phyloP scores from a whole-genome alignment of 495 filamentous ascomycete species.

The Lasiosphaeria ovina region DNA sequence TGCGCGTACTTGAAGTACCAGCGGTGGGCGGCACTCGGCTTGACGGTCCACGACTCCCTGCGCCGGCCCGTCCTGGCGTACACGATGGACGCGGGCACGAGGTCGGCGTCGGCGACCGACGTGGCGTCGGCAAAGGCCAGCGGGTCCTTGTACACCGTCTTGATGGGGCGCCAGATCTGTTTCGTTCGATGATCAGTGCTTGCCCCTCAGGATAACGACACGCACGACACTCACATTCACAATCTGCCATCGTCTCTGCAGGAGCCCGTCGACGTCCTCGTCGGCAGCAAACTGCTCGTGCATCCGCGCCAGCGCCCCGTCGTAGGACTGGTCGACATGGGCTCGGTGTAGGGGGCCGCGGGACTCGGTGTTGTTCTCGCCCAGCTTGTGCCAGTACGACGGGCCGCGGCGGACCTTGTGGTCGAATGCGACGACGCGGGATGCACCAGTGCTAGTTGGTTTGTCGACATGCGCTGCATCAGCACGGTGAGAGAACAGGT shows the following conservation, averaged over 20 bases:
- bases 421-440: slow-evolving; percentile 61
- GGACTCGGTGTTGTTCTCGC: slow-evolving; percentile 31
- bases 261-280: slow-evolving; percentile 50
- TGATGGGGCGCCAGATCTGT: slow-evolving; percentile 64
- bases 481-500: no score
- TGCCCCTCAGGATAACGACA: slow-evolving; percentile 21
- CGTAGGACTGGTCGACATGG: slow-evolving; percentile 71
- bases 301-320: slow-evolving; percentile 55
- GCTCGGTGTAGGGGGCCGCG: slow-evolving; percentile 64
- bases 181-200: background rate
- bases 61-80: slow-evolving; percentile 43
- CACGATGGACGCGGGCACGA: slow-evolving; percentile 67
- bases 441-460: background rate
- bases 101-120: slow-evolving; percentile 60
- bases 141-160: slow-evolving; percentile 58
- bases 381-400: slow-evolving; percentile 34
- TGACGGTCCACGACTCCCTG: slow-evolving; percentile 67
- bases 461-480: background rate
- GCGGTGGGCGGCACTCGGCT: slow-evolving; percentile 51
- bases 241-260: slow-evolving; percentile 63
- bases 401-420: slow-evolving; percentile 64
- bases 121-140: slow-evolving; percentile 59
- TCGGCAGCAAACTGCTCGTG: slow-evolving; percentile 48
- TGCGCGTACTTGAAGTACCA: slow-evolving; percentile 77
- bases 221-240: slow-evolving; percentile 52